A percentile compares a stretch with the other conserved stretches of the same genome.
These are phyloP conservation scores for Phytophthora quininea DNA, from an alignment of 352 stramenopile genomes.

Conservation along the genomic window DNA sequence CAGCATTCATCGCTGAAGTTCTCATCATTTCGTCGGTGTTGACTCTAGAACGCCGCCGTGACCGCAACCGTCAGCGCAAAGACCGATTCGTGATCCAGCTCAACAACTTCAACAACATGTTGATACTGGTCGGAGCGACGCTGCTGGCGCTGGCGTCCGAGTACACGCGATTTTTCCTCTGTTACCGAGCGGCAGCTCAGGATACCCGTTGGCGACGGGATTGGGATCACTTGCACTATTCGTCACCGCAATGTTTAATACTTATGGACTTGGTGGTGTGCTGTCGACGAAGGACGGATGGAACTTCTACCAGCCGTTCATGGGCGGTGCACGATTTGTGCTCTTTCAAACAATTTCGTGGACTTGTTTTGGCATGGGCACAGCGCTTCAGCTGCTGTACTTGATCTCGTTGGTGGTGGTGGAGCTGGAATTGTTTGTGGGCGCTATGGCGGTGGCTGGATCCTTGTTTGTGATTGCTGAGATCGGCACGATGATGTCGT, in stretches of 20 bases:
- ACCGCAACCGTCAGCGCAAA: conserved; percentile 20
- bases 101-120: conserved; percentile 79
- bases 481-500: conserved; percentile 76
- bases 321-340: conserved; percentile 58
- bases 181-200: conserved; percentile 8
- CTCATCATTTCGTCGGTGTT: conserved; percentile 71
- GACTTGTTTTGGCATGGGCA: conserved; percentile 78
- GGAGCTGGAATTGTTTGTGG: conserved; percentile 69
- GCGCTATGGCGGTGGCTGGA: conserved; percentile 53
- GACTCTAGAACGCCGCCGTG: conserved; percentile 39
- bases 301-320: conserved; percentile 75
- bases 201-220: conserved; percentile 46
- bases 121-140: conserved; percentile 57
- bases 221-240: conserved; percentile 57
- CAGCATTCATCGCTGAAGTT: conserved; percentile 59
- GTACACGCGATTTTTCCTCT: conserved; percentile 25
- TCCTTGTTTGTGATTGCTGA: conserved; percentile 58
- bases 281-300: conserved; percentile 56
- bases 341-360: conserved; percentile 67
- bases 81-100: conserved; percentile 56
- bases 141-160: conserved; percentile 56
- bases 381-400: no score
- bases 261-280: conserved; percentile 65
- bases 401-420: conserved; percentile 64
- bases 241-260: conserved; percentile 65